Conservation (phyloP, 768 basidiomycete genomes). For the Podaxis pistillaris region DNA sequence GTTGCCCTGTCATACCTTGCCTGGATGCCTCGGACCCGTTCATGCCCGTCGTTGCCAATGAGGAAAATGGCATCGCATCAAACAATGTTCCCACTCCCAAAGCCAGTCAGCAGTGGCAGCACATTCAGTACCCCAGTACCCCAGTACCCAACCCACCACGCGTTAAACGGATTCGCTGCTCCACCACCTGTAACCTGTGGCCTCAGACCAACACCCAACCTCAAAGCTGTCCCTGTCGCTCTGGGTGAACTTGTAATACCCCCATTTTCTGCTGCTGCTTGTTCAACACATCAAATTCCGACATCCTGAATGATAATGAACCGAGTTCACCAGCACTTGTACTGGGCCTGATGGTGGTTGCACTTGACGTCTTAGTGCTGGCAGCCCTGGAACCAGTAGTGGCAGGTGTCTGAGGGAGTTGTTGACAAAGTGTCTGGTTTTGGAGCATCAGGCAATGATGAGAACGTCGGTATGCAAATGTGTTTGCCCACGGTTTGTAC, state of each 20-base stretch:
- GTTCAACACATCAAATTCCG: conserved; percentile 3
- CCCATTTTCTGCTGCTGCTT: conserved; percentile 5
- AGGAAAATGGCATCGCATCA: background rate
- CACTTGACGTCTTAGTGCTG: conserved; percentile 15
- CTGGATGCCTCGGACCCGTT: background rate
- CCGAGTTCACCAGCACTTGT: background rate
- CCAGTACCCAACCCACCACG: conserved; percentile 17
- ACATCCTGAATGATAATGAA: background rate
- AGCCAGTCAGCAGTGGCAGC: conserved; percentile 6
- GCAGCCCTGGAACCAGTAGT: conserved; percentile 26
- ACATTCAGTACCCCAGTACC: background rate
- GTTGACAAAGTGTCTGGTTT: too few species aligned
- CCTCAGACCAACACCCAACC: conserved; percentile 50
- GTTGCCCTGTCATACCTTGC: background rate
- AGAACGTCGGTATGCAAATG: too few species aligned
- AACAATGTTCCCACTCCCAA: conserved; percentile 10
- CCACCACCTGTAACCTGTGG: conserved; percentile 67
- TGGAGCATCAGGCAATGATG: too few species aligned
- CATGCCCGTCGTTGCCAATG: background rate
- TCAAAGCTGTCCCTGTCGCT: conserved; percentile 19
- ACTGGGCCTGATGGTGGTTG: background rate
- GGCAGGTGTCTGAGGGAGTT: conserved; percentile 23
- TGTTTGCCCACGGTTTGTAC: too few species aligned
- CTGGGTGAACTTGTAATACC: conserved; percentile 1
- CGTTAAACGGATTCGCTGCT: conserved; percentile 61